Percentiles rank a stretch among this genome's conserved stretches.
Conservation (phyloP, 768 basidiomycete species). For the Suillus placidus region DNA sequence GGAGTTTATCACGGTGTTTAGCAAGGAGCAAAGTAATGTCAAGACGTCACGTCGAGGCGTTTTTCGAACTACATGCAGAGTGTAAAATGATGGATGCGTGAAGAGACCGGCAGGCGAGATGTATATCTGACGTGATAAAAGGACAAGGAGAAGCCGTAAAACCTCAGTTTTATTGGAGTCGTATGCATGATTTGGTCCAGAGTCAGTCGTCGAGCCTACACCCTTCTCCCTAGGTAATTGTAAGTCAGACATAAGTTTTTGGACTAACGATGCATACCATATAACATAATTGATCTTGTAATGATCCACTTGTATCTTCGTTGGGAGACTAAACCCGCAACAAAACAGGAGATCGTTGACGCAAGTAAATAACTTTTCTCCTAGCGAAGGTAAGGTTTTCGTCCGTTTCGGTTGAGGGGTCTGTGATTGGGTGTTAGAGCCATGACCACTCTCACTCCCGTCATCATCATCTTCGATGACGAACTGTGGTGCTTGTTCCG, state of each 20-base stretch:
- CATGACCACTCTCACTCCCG: constrained; percentile 43
- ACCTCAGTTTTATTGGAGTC: constrained; percentile 89
- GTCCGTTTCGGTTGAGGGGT: constrained; percentile 35
- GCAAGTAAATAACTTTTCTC: constrained; percentile 77
- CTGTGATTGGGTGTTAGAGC: constrained; percentile 23
- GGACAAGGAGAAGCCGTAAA: constrained; percentile 81
- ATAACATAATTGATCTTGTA: constrained; percentile 87
- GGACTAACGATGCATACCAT: constrained; percentile 56
- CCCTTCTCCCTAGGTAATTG: constrained; percentile 80
- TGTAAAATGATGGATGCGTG: constrained; percentile 74
- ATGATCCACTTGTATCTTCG: constrained; percentile 72
- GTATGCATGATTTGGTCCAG: constrained; percentile 60
- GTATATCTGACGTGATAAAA: constrained; percentile 92
- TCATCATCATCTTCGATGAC: constrained; percentile 88
- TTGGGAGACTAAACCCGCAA: constrained; percentile 90
- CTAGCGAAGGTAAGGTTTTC: constrained; percentile 71
- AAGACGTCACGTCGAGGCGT: constrained; percentile 82
- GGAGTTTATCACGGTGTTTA: constrained; percentile 88
- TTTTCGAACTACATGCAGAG: constrained; percentile 76
- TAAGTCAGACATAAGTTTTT: constrained; percentile 10
- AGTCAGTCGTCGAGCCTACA: constrained; percentile 83
- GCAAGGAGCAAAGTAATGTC: constrained; percentile 87
- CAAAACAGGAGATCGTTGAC: constrained; percentile 89
- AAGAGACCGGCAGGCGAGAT: constrained; percentile 69
- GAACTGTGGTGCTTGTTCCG: constrained; percentile 60